Conservation (phyloP, 148 eudicot genomes). For the Hydrangea macrophylla region DNA sequence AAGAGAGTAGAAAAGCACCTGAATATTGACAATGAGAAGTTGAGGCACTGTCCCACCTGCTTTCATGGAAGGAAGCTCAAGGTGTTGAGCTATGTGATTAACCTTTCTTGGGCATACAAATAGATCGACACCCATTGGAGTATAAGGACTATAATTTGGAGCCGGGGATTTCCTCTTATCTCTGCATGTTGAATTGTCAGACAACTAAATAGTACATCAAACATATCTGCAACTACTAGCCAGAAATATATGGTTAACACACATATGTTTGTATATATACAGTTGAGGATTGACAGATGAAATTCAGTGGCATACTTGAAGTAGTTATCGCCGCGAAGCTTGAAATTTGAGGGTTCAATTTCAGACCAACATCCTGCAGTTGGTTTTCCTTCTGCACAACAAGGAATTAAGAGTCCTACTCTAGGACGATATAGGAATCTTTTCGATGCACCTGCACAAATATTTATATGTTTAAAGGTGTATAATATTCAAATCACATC, state of each 20-base stretch:
- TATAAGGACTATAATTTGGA: slow-evolving; percentile 49
- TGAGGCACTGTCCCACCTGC: slow-evolving; percentile 47
- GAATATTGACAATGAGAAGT: slow-evolving; percentile 76
- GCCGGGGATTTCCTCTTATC: slow-evolving; percentile 73
- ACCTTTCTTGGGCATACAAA: slow-evolving; percentile 61
- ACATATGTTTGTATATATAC: not conserved
- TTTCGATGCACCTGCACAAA: slow-evolving; percentile 49
- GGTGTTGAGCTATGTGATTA: slow-evolving; percentile 79
- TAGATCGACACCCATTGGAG: slow-evolving; percentile 74
- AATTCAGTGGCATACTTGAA: slow-evolving; percentile 48
- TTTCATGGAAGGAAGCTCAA: slow-evolving; percentile 63
- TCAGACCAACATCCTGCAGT: slow-evolving; percentile 61
- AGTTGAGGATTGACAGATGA: not conserved
- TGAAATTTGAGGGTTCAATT: slow-evolving; percentile 63
- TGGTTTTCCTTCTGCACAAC: slow-evolving; percentile 48
- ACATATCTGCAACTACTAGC: not conserved
- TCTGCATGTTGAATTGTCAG: slow-evolving; percentile 34
- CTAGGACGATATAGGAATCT: slow-evolving; percentile 51
- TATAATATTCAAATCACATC: not conserved
- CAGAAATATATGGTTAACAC: no score
- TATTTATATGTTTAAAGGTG: not conserved
- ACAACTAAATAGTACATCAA: not conserved
- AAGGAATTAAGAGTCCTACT: slow-evolving; percentile 63
- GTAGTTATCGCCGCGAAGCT: slow-evolving; percentile 58
- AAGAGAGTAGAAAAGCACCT: slow-evolving; percentile 33